Conservation (phyloP, 1,284 basidiomycete species). For the Rhodotorula glutinis region DNA sequence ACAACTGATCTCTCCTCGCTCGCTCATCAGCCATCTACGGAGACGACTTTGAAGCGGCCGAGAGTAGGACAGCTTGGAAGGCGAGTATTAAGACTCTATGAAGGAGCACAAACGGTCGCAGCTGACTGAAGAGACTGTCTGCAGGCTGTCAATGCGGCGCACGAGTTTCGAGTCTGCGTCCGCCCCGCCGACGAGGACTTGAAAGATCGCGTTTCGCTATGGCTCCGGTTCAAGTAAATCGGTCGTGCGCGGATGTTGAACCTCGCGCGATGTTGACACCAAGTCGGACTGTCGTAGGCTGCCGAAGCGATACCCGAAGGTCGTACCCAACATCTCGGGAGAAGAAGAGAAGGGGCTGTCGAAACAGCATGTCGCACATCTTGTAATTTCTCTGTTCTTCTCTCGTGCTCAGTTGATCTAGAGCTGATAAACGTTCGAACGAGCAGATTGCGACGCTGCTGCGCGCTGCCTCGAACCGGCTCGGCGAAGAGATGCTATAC, state of each 20-base stretch:
- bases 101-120: no score
- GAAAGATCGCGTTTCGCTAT: conserved; percentile 38
- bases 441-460: conserved; percentile 20
- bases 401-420: no score
- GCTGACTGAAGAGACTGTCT: not conserved
- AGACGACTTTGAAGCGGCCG: conserved; percentile 41
- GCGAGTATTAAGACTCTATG: not conserved
- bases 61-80: conserved; percentile 42
- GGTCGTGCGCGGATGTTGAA: no score
- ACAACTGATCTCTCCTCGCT: not conserved
- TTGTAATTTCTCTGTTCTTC: conserved; percentile 10
- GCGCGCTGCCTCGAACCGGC: conserved; percentile 18
- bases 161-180: conserved; percentile 40
- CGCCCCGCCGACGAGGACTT: conserved; percentile 40
- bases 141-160: conserved; percentile 42
- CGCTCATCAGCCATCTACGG: conserved; percentile 39
- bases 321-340: conserved; percentile 35
- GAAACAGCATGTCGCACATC: conserved; percentile 24
- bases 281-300: conserved; percentile 23
- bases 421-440: not conserved
- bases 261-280: fast-evolving
- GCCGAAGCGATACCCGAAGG: conserved; percentile 40
- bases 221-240: conserved; percentile 42
- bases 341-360: conserved; percentile 35
- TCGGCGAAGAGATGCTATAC: conserved; percentile 42